Conservation (phyloP, 768 basidiomycete species). For the Mycena maculata region DNA sequence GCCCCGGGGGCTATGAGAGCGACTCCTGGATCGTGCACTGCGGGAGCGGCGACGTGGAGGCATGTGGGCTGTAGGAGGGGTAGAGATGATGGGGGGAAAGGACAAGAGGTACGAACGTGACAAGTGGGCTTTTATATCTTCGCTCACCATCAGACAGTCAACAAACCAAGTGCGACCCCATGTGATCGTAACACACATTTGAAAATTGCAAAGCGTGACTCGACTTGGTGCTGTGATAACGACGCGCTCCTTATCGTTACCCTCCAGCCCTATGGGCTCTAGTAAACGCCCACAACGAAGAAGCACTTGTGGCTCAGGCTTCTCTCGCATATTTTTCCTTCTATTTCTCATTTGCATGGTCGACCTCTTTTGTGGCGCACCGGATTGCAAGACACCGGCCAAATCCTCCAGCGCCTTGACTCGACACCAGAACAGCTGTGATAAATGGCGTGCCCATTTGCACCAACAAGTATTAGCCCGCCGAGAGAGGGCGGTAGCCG, state of each 20-base stretch:
- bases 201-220: not conserved
- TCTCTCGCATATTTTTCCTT: not conserved
- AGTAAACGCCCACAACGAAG: not conserved
- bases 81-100: conserved; percentile 8
- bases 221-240: not conserved
- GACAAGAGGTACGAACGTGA: not conserved
- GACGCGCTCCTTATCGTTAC: not conserved
- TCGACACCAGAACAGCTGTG: conserved; percentile 1
- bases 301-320: not conserved
- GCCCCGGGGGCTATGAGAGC: conserved; percentile 15
- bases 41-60: not conserved
- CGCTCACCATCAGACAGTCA: conserved; percentile 26
- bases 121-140: not conserved
- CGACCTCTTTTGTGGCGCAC: not conserved
- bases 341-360: not conserved
- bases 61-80: not conserved
- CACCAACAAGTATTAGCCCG: not conserved
- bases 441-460: not conserved
- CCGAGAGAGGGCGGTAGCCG: not conserved
- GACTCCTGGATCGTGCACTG: not conserved
- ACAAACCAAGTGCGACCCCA: conserved; percentile 3
- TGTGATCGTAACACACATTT: conserved; percentile 12
- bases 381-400: not conserved
- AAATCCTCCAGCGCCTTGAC: not conserved
- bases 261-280: not conserved